Percentiles rank a stretch among this genome's conserved stretches.
These are phyloP conservation scores for Anastatica hierochuntica DNA, from an alignment of 345 rosid species.

Conservation along the genomic window DNA sequence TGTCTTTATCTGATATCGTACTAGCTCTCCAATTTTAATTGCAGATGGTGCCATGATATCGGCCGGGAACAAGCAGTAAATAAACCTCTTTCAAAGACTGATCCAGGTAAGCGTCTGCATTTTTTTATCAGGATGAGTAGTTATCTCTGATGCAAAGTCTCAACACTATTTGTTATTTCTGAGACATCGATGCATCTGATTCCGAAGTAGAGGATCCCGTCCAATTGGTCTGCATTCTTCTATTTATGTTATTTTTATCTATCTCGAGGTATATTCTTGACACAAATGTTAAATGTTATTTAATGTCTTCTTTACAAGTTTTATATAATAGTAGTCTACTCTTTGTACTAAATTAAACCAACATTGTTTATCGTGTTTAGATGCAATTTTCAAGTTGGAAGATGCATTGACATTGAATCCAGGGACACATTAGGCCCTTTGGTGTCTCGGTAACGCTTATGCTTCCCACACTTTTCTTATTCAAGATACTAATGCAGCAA, in stretches of 20 bases:
- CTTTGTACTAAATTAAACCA: too few species aligned
- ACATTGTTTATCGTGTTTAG: conserved; percentile 25
- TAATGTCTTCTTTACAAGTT: too few species aligned
- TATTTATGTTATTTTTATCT: too few species aligned
- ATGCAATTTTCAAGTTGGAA: conserved; percentile 75
- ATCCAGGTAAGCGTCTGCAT: conserved; percentile 59
- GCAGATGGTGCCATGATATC: conserved; percentile 99
- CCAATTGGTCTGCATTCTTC: too few species aligned
- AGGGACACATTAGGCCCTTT: conserved; percentile 56
- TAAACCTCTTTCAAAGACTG: conserved; percentile 95
- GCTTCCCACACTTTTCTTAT: conserved; percentile 67
- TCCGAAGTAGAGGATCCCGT: too few species aligned
- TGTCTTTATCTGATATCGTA: neutral
- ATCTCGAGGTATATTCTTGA: too few species aligned
- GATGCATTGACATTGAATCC: conserved; percentile 63
- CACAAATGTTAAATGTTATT: conserved; percentile 23
- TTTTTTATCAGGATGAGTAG: conserved; percentile 13
- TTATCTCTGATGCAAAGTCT: conserved; percentile 12
- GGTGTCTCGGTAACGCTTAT: conserved; percentile 89
- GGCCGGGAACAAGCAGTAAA: conserved; percentile 99
- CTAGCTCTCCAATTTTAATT: conserved; percentile 17
- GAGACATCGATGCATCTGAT: too few species aligned
- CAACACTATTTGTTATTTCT: neutral
- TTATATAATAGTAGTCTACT: too few species aligned
- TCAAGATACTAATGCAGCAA: conserved; percentile 52